Evolutionary conservation across 768 basidiomycete species (phyloP).

Genomic region (Calocybe indica): DNA sequence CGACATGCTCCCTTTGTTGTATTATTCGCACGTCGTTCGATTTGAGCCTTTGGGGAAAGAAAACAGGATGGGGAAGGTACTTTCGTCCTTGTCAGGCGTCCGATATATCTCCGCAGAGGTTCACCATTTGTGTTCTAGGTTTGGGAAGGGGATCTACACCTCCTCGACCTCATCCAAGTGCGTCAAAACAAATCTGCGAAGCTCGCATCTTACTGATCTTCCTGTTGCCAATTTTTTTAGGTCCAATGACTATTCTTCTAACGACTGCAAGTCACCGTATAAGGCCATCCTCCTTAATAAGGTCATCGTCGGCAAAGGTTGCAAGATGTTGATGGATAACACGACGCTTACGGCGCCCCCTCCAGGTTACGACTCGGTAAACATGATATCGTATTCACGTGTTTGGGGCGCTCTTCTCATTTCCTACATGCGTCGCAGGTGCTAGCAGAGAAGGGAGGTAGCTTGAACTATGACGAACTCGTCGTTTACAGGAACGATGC

Average conservation of each 20-base stretch:
- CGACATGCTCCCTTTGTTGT: conserved; percentile 55
- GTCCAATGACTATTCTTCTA: conserved; percentile 67
- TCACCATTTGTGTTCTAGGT: conserved; percentile 28
- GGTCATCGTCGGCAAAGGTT: conserved; percentile 65
- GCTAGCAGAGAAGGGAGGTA: conserved; percentile 60
- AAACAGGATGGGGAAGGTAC: conserved; percentile 68
- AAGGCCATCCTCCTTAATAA: conserved; percentile 73
- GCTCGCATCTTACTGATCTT: background rate
- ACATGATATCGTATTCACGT: conserved; percentile 15
- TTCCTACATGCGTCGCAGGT: conserved; percentile 32
- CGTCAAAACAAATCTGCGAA: conserved; percentile 8
- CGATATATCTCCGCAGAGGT: conserved; percentile 2
- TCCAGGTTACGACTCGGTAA: conserved; percentile 59
- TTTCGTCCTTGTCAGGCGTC: conserved; percentile 5
- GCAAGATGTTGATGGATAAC: conserved; percentile 57
- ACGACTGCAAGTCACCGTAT: conserved; percentile 44
- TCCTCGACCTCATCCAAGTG: conserved; percentile 77
- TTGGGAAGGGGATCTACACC: conserved; percentile 68
- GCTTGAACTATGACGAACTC: conserved; percentile 66
- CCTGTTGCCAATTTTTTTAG: conserved; percentile 17
- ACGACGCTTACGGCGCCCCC: conserved; percentile 52
- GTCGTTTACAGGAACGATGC: conserved; percentile 70
- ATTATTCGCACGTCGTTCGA: conserved; percentile 64
- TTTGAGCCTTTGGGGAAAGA: conserved; percentile 57
- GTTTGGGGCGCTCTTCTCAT: conserved; percentile 1